Percentiles rank a stretch among this genome's conserved stretches.
Evolutionary conservation across 1,284 basidiomycete genomes (phyloP).

Genomic region (Heterobasidion occidentale): DNA sequence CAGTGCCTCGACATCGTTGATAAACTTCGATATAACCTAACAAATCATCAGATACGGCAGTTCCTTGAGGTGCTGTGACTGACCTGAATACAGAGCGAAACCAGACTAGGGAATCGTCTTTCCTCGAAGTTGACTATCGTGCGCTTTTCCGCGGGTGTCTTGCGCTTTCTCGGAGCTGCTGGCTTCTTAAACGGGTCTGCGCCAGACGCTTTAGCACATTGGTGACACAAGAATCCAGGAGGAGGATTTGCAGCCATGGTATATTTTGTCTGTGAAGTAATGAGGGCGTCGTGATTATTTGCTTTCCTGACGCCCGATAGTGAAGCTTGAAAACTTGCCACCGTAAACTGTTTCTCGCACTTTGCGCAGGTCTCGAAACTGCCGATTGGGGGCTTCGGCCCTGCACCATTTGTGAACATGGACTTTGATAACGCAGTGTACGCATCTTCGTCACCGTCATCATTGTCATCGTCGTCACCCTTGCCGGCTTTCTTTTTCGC

Average conservation of each 20-base stretch:
- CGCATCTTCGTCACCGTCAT: constrained; percentile 35
- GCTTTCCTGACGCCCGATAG: background rate
- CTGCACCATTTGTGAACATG: constrained; percentile 31
- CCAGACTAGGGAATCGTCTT: constrained; percentile 59
- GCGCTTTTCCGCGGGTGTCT: constrained; percentile 51
- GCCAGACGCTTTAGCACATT: constrained; percentile 70
- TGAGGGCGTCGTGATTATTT: background rate
- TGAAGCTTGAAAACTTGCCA: constrained; percentile 48
- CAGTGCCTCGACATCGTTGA: constrained; percentile 85
- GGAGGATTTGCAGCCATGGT: constrained; percentile 65
- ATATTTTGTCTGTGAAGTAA: constrained; percentile 62
- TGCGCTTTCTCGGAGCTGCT: constrained; percentile 51
- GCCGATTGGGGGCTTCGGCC: constrained; percentile 63
- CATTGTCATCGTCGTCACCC: constrained; percentile 36
- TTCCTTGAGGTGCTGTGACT: constrained; percentile 5
- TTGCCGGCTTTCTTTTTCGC: constrained; percentile 39
- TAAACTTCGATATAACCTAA: constrained; percentile 79
- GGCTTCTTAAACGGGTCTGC: constrained; percentile 81
- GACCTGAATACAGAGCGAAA: constrained; percentile 76
- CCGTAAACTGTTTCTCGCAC: constrained; percentile 83
- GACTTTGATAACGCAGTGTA: constrained; percentile 55
- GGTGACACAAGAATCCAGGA: constrained; percentile 74
- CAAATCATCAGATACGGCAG: background rate
- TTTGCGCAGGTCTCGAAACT: constrained; percentile 77
- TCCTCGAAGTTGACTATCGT: constrained; percentile 66